These are phyloP conservation scores for Umbellularia californica DNA, from an alignment of 164 flowering plant species.

Conservation along the genomic window DNA sequence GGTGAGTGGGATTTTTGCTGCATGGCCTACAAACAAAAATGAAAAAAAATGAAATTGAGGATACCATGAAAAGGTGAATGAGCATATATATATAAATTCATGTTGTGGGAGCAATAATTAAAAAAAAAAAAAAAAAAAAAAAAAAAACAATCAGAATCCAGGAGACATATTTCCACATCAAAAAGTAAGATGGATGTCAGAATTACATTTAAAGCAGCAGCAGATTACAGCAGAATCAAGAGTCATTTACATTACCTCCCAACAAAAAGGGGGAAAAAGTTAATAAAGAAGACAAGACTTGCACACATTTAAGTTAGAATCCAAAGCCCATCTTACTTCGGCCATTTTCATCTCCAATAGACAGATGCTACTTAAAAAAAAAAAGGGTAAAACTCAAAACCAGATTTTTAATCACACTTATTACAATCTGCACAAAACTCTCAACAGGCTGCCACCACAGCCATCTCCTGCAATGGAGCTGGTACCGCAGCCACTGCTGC, in stretches of 20 bases:
- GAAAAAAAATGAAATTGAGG: no score
- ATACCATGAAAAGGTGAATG: no score
- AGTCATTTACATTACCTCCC: neutral
- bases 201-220: neutral
- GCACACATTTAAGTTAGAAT: neutral
- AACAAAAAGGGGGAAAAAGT: no score
- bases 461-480: neutral
- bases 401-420: conserved; percentile 31
- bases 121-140: no score
- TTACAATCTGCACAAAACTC: conserved; percentile 23
- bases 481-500: conserved; percentile 4
- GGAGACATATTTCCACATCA: neutral
- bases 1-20: no score
- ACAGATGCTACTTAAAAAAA: neutral
- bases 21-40: no score
- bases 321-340: neutral
- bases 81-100: no score
- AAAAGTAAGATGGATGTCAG: neutral
- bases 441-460: conserved; percentile 5
- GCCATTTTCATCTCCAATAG: neutral
- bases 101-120: no score
- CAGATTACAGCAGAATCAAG: neutral
- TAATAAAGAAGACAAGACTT: neutral
- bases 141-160: neutral
- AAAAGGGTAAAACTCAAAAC: conserved; percentile 16